These are phyloP conservation scores for Adansonia gregorii DNA, from an alignment of 441 rosid genomes.

Conservation along the genomic window DNA sequence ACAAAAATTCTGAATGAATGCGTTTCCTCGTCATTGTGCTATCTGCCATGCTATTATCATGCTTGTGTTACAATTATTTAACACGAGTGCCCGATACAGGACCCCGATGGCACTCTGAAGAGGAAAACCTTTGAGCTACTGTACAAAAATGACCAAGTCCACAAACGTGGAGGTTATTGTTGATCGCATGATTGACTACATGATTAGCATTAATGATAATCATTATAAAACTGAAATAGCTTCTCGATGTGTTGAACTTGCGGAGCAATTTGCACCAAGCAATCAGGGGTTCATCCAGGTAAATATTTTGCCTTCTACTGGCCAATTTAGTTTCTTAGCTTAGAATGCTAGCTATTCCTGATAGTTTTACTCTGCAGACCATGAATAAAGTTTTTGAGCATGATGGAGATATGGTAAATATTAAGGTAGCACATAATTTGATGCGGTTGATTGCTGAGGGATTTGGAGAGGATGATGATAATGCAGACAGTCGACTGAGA, in stretches of 20 bases:
- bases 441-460: conserved; percentile 98
- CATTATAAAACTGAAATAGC: conserved; percentile 98
- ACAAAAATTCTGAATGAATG: conserved; percentile 3
- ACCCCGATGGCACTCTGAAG: conserved; percentile 98
- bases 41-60: neutral
- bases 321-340: conserved; percentile 21
- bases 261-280: conserved; percentile 96
- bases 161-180: conserved; percentile 97
- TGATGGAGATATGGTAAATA: conserved; percentile 91
- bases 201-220: conserved; percentile 87
- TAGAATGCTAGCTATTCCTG: conserved; percentile 20
- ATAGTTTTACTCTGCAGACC: conserved; percentile 51
- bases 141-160: conserved; percentile 95
- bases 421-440: conserved; percentile 92
- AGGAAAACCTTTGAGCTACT: conserved; percentile 92
- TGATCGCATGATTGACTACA: conserved; percentile 95
- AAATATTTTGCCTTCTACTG: conserved; percentile 30
- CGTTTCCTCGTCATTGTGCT: neutral
- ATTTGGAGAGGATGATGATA: conserved; percentile 91
- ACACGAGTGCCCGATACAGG: conserved; percentile 51
- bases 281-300: conserved; percentile 99
- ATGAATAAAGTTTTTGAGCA: conserved; percentile 99
- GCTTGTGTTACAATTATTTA: neutral
- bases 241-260: conserved; percentile 93
- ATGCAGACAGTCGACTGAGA: conserved; percentile 83